Base-by-base conservation (phyloP, 768 basidiomycete genomes). In the Exsudoporus frostii region DNA sequence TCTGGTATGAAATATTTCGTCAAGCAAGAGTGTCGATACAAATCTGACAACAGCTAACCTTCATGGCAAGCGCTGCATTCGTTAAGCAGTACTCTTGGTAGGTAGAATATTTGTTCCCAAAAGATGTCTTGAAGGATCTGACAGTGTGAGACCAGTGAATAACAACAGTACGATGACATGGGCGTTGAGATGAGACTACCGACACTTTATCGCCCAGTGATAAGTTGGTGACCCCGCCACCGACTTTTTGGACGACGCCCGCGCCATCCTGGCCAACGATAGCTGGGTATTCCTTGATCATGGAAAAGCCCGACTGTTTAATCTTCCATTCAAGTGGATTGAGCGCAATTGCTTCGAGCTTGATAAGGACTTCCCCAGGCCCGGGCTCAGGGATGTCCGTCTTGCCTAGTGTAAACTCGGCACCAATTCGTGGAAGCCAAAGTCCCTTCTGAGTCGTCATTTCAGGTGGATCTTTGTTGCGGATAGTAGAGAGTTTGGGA, bases 271-370 rank as follows among this genome's bases (percentile, higher is more conserved):
- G 55, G 11, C 73, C 77, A 5, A 71, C 25, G 44, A 76, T 59
- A 19, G 59, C 60, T 0, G 77, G 78, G 53, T 58, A 79, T 7
- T 65, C 55, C 25, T 72, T 62, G 36, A 77, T 33, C 43, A 59
- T 29, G 49, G 40, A 40, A 33, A 59, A 55, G 14, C 46, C 53
- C 0, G 32, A 48, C 33, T 33, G 42, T 27, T 49, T 55, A 15
- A 44, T 33, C 22, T 56, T 64, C 63, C 60, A 64, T 41, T 81
- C 79, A 1, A 74, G 66, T 4, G 80, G 79, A 54, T 80, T 79
- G 39, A 81, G 60, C 1, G 72, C 70, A 0, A 71, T 67, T 0
- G 79, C 68, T 34, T 70, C 51, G 25, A 77, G 54, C 52, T 73
- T 73, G 58, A 79, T 63, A 36, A 80, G 70, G 36, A 80, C 50